Evolutionary conservation across 306 rosid species (phyloP), one percentile per base, ranked within the genome.

Genomic region (Malus sylvestris): DNA sequence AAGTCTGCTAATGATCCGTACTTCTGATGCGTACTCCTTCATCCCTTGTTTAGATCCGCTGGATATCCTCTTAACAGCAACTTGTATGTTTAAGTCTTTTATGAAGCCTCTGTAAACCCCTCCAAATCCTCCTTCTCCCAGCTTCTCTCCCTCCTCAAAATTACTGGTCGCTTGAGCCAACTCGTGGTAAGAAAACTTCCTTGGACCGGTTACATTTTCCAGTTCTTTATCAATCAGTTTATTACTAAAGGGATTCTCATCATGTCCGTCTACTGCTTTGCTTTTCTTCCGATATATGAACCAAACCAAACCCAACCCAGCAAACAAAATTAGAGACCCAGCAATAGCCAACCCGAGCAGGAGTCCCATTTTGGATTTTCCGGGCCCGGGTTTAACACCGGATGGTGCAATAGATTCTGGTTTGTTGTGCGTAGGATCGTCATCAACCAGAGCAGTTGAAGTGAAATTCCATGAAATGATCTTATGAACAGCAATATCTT

Each of bases 11-110:
- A 83, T 78, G 22, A 52, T 76, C 40, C 18, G 68, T 30, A 86
- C 85, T 81, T 86, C 85, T 45, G 87, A 40, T 10, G 38, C 65
- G 27, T 78, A 86, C 72, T 83, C 85, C 44, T 78, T 64, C 52
- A 53, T 32, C 18, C 82, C 89, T 53, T 86, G 87, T 35, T 10
- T 33, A 35, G 70, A 65, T 19, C 25, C 14, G 10, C 13, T 33
- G 20, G 70, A 65, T 10, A 65, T 35, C 70, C 10, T 18, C 70
- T 86, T 86, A 8, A 86, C 76, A 18, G 86, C 89, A 65, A 81
- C 87, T 55, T 76, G 42, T 18, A 75, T 58, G 30, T 83, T 68
- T 25, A 66, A 27, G 7, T 73, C 79, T 64, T 60, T 65, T 23
- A 83, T 27, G 33, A 63, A 68, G 8, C 89, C 89, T 79, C 55